Evolutionary conservation across 1,284 basidiomycete genomes (phyloP).

Genomic region (Coriolopsis trogii): DNA sequence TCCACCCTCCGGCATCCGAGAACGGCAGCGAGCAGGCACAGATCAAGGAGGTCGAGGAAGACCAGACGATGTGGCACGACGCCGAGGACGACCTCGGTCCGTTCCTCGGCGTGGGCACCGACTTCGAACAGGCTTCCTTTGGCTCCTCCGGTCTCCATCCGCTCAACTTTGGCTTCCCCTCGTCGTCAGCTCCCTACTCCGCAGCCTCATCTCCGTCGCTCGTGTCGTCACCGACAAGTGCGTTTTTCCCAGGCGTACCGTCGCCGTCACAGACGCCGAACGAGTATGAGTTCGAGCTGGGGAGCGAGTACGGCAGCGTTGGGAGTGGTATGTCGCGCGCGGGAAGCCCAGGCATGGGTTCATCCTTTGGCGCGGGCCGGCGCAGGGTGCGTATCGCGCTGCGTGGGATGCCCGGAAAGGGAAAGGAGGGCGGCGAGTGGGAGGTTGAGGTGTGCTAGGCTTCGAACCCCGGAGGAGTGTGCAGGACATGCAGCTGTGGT

Average conservation of each 20-base stretch:
- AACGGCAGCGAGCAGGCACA: slow-evolving; percentile 34
- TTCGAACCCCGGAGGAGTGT: slow-evolving; percentile 13
- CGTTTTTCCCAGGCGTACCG: slow-evolving; percentile 21
- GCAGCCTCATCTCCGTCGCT: slow-evolving; percentile 22
- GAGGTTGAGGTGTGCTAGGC: slow-evolving; percentile 66
- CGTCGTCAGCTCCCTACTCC: slow-evolving; percentile 30
- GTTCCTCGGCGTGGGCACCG: slow-evolving; percentile 55
- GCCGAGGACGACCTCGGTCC: slow-evolving; percentile 45
- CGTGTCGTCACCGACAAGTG: slow-evolving; percentile 15
- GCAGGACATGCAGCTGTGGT: slow-evolving; percentile 3
- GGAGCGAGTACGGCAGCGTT: slow-evolving; percentile 29
- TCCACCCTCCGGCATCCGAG: slow-evolving; percentile 48
- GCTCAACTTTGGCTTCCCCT: slow-evolving; percentile 40
- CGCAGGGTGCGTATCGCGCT: slow-evolving; percentile 64
- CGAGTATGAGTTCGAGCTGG: slow-evolving; percentile 30
- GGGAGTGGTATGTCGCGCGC: slow-evolving; percentile 26
- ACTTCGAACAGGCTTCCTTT: slow-evolving; percentile 13
- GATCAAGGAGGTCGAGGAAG: slow-evolving; percentile 34
- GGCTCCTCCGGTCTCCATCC: slow-evolving; percentile 25
- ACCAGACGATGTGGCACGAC: slow-evolving; percentile 34
- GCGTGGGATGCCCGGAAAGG: slow-evolving; percentile 60
- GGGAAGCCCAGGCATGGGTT: slow-evolving; percentile 23
- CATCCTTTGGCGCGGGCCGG: slow-evolving; percentile 22
- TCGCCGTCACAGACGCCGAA: slow-evolving; percentile 30
- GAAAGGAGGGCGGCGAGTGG: slow-evolving; percentile 71